phyloP scores from a whole-genome alignment of 2,329 filamentous ascomycete genomes.

The Pseudogymnoascus sp. region DNA sequence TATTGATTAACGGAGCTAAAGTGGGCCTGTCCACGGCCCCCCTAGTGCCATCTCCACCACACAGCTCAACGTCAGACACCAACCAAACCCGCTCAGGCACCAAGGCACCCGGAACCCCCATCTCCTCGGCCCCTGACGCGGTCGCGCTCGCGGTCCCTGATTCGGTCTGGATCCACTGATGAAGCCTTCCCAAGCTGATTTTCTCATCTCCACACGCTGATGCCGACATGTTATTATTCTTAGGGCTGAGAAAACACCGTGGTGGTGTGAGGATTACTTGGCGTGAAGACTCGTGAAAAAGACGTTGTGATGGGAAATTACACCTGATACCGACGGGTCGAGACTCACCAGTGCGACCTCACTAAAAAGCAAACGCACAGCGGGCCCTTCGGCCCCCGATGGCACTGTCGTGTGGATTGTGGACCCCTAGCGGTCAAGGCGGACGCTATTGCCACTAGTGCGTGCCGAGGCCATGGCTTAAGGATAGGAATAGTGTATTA shows the following conservation, averaged over 20 bases:
- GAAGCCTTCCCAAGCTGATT: not conserved
- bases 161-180: not conserved
- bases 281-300: too few species aligned
- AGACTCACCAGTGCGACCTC: not conserved
- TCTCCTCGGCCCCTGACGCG: not conserved
- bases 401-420: not conserved
- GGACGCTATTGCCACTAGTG: not conserved
- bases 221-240: too few species aligned
- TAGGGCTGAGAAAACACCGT: too few species aligned
- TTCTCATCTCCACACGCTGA: too few species aligned
- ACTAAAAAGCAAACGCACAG: too few species aligned
- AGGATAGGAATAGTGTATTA: not conserved
- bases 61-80: not conserved
- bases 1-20: constrained; percentile 3
- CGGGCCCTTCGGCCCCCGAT: too few species aligned
- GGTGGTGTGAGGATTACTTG: too few species aligned
- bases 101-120: not conserved
- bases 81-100: not conserved
- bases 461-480: not conserved
- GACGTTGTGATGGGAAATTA: too few species aligned
- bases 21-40: not conserved
- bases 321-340: not conserved
- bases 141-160: not conserved
- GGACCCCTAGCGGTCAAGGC: not conserved
- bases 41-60: not conserved